Evolutionary conservation across 768 basidiomycete species (phyloP).

Genomic region (Naganishia friedmannii): DNA sequence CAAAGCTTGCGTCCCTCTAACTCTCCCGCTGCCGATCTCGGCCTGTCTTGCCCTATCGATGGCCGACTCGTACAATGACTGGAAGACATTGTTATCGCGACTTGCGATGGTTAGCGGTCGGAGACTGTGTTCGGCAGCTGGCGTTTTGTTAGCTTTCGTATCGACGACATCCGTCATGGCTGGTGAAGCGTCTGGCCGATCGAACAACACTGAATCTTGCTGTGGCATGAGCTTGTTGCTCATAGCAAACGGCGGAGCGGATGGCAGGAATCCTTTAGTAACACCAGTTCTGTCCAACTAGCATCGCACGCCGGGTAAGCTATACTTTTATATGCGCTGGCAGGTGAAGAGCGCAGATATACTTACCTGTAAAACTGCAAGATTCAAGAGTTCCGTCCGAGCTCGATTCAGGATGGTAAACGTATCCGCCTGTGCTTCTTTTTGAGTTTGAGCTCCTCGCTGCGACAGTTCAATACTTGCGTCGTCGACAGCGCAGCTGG

Average conservation of each 20-base stretch:
- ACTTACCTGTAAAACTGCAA: slow-evolving; percentile 23
- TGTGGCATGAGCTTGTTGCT: slow-evolving; percentile 34
- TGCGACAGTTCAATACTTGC: slow-evolving; percentile 13
- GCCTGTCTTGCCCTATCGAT: slow-evolving; percentile 71
- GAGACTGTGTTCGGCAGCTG: neutral
- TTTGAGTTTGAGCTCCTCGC: neutral
- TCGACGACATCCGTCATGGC: slow-evolving; percentile 31
- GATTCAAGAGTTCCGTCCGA: slow-evolving; percentile 15
- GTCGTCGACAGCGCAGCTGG: slow-evolving; percentile 18
- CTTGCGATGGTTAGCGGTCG: neutral
- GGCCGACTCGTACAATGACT: slow-evolving; percentile 7
- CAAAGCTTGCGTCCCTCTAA: slow-evolving; percentile 79
- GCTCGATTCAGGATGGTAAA: slow-evolving; percentile 16
- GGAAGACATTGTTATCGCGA: slow-evolving; percentile 14
- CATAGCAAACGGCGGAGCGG: slow-evolving; percentile 68
- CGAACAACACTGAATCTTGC: slow-evolving; percentile 44
- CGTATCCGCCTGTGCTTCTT: slow-evolving; percentile 7
- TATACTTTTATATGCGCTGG: no score
- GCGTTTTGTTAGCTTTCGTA: slow-evolving; percentile 25
- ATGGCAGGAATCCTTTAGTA: slow-evolving; percentile 67
- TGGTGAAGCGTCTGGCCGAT: slow-evolving; percentile 36
- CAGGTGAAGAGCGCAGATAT: slow-evolving; percentile 55
- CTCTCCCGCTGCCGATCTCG: slow-evolving; percentile 76
- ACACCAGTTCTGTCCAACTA: slow-evolving; percentile 86
- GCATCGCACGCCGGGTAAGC: neutral